Evolutionary conservation across 768 basidiomycete genomes (phyloP).

Genomic region (Kwoniella botswanensis): DNA sequence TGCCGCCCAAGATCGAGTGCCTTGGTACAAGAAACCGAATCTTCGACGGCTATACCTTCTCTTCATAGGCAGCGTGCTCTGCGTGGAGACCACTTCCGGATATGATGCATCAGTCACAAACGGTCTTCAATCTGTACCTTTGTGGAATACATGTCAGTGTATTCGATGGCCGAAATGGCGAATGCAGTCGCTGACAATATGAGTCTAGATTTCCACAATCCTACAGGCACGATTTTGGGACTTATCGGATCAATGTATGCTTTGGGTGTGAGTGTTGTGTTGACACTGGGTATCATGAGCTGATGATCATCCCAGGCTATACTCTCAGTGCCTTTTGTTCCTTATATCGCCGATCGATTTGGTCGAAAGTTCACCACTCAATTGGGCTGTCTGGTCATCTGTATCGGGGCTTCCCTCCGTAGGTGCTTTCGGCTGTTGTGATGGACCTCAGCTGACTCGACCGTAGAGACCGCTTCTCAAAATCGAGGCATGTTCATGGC

Average conservation of each 20-base stretch:
- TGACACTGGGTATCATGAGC: background rate
- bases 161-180: background rate
- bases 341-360: slow-evolving; percentile 13
- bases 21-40: slow-evolving; percentile 71
- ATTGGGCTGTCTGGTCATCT: slow-evolving; percentile 15
- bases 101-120: slow-evolving; percentile 47
- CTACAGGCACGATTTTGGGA: slow-evolving; percentile 18
- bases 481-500: slow-evolving; percentile 1
- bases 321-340: slow-evolving; percentile 17
- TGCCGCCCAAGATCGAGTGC: slow-evolving; percentile 63
- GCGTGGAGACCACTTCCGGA: slow-evolving; percentile 70
- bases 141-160: background rate
- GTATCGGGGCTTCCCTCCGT: slow-evolving; percentile 9
- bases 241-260: slow-evolving; percentile 30
- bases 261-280: slow-evolving; percentile 16
- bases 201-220: slow-evolving; percentile 20
- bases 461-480: background rate
- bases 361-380: slow-evolving; percentile 10
- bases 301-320: slow-evolving; percentile 18
- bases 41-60: slow-evolving; percentile 66
- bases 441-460: background rate
- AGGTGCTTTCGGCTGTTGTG: background rate
- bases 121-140: slow-evolving; percentile 4
- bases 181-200: no score
- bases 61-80: slow-evolving; percentile 68